Base-by-base conservation (phyloP, 345 rosid species). In the Sisymbrium irio region DNA sequence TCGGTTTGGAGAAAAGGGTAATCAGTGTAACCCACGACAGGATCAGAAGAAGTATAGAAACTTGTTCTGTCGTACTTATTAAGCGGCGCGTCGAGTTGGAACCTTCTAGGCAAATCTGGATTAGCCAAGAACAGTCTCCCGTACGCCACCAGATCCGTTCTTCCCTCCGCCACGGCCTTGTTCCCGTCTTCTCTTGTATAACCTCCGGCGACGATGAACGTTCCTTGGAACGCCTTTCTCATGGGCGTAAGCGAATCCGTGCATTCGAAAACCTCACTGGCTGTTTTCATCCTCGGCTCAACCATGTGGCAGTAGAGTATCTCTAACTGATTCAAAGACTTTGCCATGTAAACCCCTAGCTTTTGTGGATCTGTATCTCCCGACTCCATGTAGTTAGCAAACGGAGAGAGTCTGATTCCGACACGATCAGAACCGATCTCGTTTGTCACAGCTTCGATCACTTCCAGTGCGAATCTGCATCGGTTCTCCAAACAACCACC, bases 401-500 rank as follows among this genome's bases (percentile, higher is more conserved):
- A 89, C 0, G 92, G 92, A 28, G 96, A 92, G 39, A 89, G 77
- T 71, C 90, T 83, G 36, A 89, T 84, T 56, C 93, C 93, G 10
- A 85, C 89, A 50, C 58, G 84, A 33, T 84, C 88, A 7, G 87
- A 74, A 39, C 96, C 96, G 12, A 89, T 89, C 64, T 92, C 96
- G 5, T 78, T 77, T 0, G 56, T 62, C 2, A 89, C 78, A 2
- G 92, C 90, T 80, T 86, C 86, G n/a, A 86, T 78, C 5, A 88
- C 56, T 65, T 89, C 87, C 0, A 89, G 60, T 8, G 87, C 71
- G 36, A 92, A 87, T 35, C 88, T 84, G 54, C 91, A 89, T 7
- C 89, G 85, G 65, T 89, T 89, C 79, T 85, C 83, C 1, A 88
- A 56, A 9, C 96, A 86, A 50, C 96, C 93, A 0, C 92, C 96